These are phyloP conservation scores for Cinnamomum micranthum DNA, from an alignment of 164 flowering plant species.

Conservation along the genomic window DNA sequence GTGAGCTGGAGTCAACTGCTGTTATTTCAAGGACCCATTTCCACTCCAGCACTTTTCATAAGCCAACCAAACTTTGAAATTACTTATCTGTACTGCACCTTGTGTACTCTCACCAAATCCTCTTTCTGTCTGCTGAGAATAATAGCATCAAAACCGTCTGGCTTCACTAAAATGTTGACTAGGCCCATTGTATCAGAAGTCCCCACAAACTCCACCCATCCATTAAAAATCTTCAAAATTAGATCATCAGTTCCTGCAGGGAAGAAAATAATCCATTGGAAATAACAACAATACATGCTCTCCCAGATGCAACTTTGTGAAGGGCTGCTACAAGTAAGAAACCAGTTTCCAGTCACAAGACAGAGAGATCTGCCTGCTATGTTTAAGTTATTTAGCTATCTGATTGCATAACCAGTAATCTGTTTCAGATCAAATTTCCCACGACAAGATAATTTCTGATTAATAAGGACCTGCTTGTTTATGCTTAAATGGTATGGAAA, in stretches of 20 bases:
- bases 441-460: not conserved
- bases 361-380: not conserved
- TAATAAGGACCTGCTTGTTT: too few species aligned
- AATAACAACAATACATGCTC: too few species aligned
- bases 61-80: conserved; percentile 13
- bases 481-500: too few species aligned
- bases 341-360: not conserved
- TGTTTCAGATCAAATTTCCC: not conserved
- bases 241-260: too few species aligned
- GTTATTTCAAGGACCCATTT: not conserved
- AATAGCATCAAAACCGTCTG: conserved; percentile 2
- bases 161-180: conserved; percentile 35
- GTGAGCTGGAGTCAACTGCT: conserved; percentile 44
- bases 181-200: conserved; percentile 28
- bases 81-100: conserved; percentile 2
- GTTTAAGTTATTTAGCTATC: too few species aligned
- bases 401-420: not conserved
- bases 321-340: not conserved
- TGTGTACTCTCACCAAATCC: not conserved
- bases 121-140: not conserved
- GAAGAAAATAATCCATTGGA: too few species aligned
- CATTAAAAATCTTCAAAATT: not conserved
- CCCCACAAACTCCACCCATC: conserved; percentile 16
- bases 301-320: not conserved
- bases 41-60: conserved; percentile 14